Percentiles rank a stretch among this genome's conserved stretches.
Evolutionary conservation across 1,284 basidiomycete species (phyloP).

Genomic region (Porodaedalea pini): DNA sequence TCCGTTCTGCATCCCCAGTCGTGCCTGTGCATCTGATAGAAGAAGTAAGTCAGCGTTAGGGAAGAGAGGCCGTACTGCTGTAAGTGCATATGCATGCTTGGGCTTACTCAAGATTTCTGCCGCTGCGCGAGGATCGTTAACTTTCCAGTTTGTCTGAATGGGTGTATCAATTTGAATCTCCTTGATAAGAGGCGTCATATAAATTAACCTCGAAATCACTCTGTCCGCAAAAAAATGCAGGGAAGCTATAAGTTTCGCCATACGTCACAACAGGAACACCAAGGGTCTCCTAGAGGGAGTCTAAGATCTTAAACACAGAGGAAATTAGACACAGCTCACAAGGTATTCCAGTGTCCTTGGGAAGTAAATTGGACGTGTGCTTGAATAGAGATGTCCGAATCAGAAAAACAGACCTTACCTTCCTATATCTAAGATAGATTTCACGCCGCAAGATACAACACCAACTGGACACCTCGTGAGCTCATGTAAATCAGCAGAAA

Average conservation of each 20-base stretch:
- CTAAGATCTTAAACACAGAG: conserved; percentile 1
- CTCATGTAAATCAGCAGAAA: conserved; percentile 90
- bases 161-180: background rate
- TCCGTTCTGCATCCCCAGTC: conserved; percentile 66
- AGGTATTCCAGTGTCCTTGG: conserved; percentile 89
- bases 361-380: background rate
- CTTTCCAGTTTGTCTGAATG: conserved; percentile 65
- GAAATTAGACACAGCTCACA: conserved; percentile 39
- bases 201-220: conserved; percentile 76
- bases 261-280: conserved; percentile 91
- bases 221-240: conserved; percentile 87
- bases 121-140: conserved; percentile 56
- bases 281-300: conserved; percentile 77
- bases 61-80: background rate
- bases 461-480: conserved; percentile 83
- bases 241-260: conserved; percentile 75
- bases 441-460: conserved; percentile 91
- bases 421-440: conserved; percentile 94
- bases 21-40: conserved; percentile 52
- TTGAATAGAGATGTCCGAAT: background rate
- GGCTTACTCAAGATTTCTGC: conserved; percentile 73
- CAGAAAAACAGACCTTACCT: conserved; percentile 38
- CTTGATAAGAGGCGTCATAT: conserved; percentile 21
- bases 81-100: conserved; percentile 7
- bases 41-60: background rate